A percentile compares a stretch with the other conserved stretches of the same genome.
Conservation (phyloP, 768 basidiomycete genomes). For the Mycena haematopus region DNA sequence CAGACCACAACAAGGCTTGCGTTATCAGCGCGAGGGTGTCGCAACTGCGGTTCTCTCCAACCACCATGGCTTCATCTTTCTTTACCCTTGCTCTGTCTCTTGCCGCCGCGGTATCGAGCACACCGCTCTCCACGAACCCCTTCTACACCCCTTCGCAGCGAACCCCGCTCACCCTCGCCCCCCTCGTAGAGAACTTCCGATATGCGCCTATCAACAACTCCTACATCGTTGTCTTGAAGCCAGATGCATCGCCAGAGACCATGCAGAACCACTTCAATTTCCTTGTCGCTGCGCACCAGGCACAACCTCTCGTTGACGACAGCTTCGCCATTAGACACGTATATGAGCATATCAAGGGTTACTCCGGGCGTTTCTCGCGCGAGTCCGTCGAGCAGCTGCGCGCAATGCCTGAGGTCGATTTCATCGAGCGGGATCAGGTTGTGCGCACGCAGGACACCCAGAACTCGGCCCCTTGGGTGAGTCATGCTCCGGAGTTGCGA, state of each 20-base stretch:
- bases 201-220: conserved; percentile 84
- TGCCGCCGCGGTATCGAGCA: conserved; percentile 44
- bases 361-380: conserved; percentile 80
- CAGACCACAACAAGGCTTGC: conserved; percentile 38
- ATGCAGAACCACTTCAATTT: conserved; percentile 83
- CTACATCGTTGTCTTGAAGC: conserved; percentile 93
- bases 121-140: conserved; percentile 58
- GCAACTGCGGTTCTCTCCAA: conserved; percentile 33
- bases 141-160: conserved; percentile 34
- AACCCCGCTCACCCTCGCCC: conserved; percentile 55
- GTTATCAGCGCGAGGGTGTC: conserved; percentile 33
- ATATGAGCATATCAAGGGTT: conserved; percentile 80
- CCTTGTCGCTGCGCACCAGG: conserved; percentile 65
- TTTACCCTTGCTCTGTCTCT: conserved; percentile 48
- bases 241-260: conserved; percentile 60
- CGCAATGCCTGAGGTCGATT: conserved; percentile 86
- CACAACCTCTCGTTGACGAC: conserved; percentile 57
- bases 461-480: conserved; percentile 86
- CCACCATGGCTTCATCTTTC: conserved; percentile 51
- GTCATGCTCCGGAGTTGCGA: conserved; percentile 33
- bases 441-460: conserved; percentile 79
- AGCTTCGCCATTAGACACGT: conserved; percentile 71
- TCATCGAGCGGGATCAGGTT: conserved; percentile 92
- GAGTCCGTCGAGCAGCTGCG: conserved; percentile 78
- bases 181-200: conserved; percentile 65